phyloP scores from a whole-genome alignment of 2,329 filamentous ascomycete genomes.

The Calonectria pseudoturangicola region DNA sequence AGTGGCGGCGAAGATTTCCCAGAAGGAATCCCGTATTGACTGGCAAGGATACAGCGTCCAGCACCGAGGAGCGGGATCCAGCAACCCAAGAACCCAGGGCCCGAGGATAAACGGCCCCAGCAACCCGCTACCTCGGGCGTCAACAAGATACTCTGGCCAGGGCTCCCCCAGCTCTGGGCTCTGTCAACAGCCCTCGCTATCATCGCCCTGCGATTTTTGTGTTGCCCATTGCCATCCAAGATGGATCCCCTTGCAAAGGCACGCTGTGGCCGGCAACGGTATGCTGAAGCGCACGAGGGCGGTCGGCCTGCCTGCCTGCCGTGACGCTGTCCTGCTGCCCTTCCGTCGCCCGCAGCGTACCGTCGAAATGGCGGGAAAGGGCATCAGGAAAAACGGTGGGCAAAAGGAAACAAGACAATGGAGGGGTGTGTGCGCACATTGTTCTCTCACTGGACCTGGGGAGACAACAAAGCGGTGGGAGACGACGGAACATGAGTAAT shows the following conservation, averaged over 20 bases:
- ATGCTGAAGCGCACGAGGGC: constrained; percentile 21
- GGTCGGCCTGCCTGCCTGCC: constrained; percentile 7
- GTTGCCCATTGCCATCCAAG: constrained; percentile 23
- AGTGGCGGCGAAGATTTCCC: constrained; percentile 45
- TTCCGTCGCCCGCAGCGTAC: constrained; percentile 8
- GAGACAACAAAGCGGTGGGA: constrained; percentile 38
- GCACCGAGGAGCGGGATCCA: constrained; percentile 9
- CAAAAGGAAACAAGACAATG: constrained; percentile 16
- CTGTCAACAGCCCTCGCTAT: constrained; percentile 32
- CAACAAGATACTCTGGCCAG: constrained; percentile 33
- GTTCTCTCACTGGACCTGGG: constrained; percentile 26
- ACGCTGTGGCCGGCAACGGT: constrained; percentile 21
- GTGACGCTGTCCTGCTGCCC: constrained; percentile 5
- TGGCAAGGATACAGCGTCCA: neutral
- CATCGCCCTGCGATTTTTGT: constrained; percentile 14
- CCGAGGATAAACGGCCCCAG: constrained; percentile 24
- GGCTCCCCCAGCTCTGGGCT: constrained; percentile 10
- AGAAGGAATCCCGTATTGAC: constrained; percentile 35
- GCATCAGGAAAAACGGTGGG: constrained; percentile 30
- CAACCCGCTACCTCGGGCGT: constrained; percentile 41
- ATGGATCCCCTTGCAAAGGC: constrained; percentile 35
- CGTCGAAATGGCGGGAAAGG: constrained; percentile 17
- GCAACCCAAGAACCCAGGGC: constrained; percentile 35
- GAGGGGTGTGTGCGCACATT: constrained; percentile 25
- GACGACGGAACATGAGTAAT: constrained; percentile 34